Percentiles rank a stretch among this genome's conserved stretches.
Evolutionary conservation across 2,329 filamentous ascomycete species (phyloP).

Genomic region (Cercospora citrullina): DNA sequence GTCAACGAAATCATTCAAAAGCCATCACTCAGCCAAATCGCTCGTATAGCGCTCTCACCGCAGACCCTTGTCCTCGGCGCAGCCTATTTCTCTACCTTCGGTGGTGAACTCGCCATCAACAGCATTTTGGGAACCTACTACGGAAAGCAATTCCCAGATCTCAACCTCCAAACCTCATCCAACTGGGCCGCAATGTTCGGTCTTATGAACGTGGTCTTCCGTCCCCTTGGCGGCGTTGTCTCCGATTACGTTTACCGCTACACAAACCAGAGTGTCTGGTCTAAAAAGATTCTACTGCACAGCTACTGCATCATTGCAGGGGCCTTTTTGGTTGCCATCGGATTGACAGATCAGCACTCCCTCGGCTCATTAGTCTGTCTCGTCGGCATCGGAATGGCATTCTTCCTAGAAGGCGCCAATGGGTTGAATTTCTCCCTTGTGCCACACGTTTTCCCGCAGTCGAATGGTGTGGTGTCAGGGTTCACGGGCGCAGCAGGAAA

Average conservation of each 20-base stretch:
- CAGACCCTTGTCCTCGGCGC: constrained; percentile 55
- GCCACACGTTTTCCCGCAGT: constrained; percentile 79
- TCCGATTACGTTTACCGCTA: constrained; percentile 57
- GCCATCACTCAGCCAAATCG: constrained; percentile 60
- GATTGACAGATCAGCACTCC: constrained; percentile 61
- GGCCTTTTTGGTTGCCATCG: constrained; percentile 62
- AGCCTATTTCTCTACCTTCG: constrained; percentile 62
- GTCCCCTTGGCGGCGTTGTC: constrained; percentile 65
- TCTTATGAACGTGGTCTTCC: constrained; percentile 68
- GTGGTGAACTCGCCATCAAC: constrained; percentile 62
- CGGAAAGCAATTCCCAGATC: constrained; percentile 52
- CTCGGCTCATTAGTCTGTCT: constrained; percentile 72
- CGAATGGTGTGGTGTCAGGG: constrained; percentile 78
- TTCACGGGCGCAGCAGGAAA: constrained; percentile 79
- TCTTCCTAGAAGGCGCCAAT: constrained; percentile 83
- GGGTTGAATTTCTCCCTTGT: constrained; percentile 85
- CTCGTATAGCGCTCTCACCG: constrained; percentile 63
- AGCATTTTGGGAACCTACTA: constrained; percentile 62
- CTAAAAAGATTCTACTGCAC: constrained; percentile 64
- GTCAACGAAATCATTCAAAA: constrained; percentile 62
- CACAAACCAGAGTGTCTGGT: constrained; percentile 55
- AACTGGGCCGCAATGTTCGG: constrained; percentile 73
- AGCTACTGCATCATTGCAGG: constrained; percentile 58
- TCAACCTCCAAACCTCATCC: constrained; percentile 57
- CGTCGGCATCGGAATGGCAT: constrained; percentile 70